phyloP scores from a whole-genome alignment of 192 early-diverging fungal species.

The Dissophora globulifera region DNA sequence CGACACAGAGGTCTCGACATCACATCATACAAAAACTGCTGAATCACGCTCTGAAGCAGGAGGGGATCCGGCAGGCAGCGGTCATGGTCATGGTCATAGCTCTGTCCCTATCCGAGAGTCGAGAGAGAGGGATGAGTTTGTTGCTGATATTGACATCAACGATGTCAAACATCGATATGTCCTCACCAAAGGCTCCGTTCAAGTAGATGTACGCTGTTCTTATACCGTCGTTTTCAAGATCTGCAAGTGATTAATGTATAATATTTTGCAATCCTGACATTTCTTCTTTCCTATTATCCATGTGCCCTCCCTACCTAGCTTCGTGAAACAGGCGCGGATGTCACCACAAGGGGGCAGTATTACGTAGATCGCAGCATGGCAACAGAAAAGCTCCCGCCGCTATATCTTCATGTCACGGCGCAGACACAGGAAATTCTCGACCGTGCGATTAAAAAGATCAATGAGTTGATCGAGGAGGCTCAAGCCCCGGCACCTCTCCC shows the following conservation, averaged over 20 bases:
- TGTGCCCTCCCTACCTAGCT: too few species aligned
- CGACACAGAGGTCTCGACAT: not conserved
- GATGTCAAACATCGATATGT: constrained; percentile 81
- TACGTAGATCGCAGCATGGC: constrained; percentile 79
- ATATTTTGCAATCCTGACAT: too few species aligned
- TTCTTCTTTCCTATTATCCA: too few species aligned
- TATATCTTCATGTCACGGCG: constrained; percentile 83
- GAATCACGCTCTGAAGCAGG: not conserved
- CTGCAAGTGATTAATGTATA: too few species aligned
- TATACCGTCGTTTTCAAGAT: constrained; percentile 72
- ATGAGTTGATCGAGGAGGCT: constrained; percentile 77
- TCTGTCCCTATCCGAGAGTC: constrained; percentile 5
- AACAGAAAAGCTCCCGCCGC: constrained; percentile 79
- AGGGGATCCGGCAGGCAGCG: not conserved
- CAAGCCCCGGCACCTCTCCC: constrained; percentile 49
- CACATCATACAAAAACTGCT: not conserved
- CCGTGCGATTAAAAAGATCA: constrained; percentile 74
- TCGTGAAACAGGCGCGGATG: constrained; percentile 81
- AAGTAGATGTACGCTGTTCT: constrained; percentile 37
- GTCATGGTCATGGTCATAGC: too few species aligned
- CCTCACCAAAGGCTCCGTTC: constrained; percentile 81
- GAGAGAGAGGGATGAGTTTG: constrained; percentile 63
- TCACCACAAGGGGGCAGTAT: constrained; percentile 87
- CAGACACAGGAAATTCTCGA: constrained; percentile 73
- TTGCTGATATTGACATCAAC: constrained; percentile 82